Evolutionary conservation across 2,329 filamentous ascomycete genomes (phyloP).

Genomic region (Colletotrichum euphorbiae): DNA sequence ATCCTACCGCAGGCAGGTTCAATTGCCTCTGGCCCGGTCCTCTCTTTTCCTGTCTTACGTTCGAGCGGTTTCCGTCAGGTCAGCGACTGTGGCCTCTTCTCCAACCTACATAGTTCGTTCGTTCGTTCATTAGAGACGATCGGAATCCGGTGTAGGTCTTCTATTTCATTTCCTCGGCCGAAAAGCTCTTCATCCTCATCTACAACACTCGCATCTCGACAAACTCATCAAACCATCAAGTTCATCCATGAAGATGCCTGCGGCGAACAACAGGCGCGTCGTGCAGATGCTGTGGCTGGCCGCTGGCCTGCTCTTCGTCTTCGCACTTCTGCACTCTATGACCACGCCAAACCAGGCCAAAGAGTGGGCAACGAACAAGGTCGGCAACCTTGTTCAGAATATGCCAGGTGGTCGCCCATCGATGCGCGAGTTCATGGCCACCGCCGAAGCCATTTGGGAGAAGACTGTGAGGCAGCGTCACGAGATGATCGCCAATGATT

Average conservation of each 20-base stretch:
- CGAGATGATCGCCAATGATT: slow-evolving; percentile 43
- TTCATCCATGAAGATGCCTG: neutral
- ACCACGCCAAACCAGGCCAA: slow-evolving; percentile 42
- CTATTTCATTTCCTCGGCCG: too few species aligned
- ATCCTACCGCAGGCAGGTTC: too few species aligned
- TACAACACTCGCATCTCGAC: too few species aligned
- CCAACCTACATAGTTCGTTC: neutral
- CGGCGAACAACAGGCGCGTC: slow-evolving; percentile 26
- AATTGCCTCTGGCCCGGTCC: too few species aligned
- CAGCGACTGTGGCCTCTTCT: neutral
- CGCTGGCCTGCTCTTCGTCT: slow-evolving; percentile 42
- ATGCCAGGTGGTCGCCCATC: slow-evolving; percentile 26
- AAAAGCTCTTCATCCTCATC: too few species aligned
- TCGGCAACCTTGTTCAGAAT: slow-evolving; percentile 28
- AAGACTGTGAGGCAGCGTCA: slow-evolving; percentile 48
- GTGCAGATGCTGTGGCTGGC: slow-evolving; percentile 43
- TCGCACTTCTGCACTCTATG: slow-evolving; percentile 43
- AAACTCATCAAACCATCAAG: neutral
- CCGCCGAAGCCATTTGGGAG: slow-evolving; percentile 43
- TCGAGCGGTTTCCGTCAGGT: neutral
- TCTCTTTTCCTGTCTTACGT: neutral
- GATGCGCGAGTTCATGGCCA: slow-evolving; percentile 40
- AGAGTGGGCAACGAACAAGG: slow-evolving; percentile 42
- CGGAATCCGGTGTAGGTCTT: neutral
- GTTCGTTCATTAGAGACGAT: neutral